Evolutionary conservation across 1,139 yeast genomes (phyloP).

Genomic region (Yamadazyma aaseri): DNA sequence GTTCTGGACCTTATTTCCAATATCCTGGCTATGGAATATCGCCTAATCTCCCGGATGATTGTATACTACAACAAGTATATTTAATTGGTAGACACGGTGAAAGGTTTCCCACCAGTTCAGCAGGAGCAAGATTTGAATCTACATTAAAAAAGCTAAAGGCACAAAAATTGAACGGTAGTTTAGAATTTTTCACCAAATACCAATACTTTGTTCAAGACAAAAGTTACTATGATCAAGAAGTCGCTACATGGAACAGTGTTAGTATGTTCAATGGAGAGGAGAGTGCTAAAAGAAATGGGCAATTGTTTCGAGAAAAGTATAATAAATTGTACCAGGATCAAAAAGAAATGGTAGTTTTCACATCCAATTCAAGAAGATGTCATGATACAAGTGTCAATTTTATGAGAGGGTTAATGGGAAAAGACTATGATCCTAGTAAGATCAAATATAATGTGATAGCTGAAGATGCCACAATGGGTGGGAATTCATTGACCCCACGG

Average conservation of each 20-base stretch:
- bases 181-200: conserved; percentile 33
- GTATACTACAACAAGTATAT: conserved; percentile 64
- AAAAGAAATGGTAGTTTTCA: conserved; percentile 29
- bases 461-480: conserved; percentile 30
- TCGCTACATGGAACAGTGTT: conserved; percentile 25
- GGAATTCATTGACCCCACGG: conserved; percentile 37
- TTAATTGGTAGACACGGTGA: conserved; percentile 72
- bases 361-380: conserved; percentile 32
- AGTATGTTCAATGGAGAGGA: conserved; percentile 31
- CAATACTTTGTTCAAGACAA: conserved; percentile 29
- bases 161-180: conserved; percentile 25
- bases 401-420: conserved; percentile 31
- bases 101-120: conserved; percentile 51
- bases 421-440: conserved; percentile 17
- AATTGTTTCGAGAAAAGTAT: conserved; percentile 32
- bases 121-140: conserved; percentile 26
- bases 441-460: conserved; percentile 24
- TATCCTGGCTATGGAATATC: conserved; percentile 47
- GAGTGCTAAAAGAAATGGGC: conserved; percentile 35
- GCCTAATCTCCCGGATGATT: conserved; percentile 47
- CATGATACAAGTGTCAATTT: conserved; percentile 31
- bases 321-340: conserved; percentile 23
- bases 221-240: conserved; percentile 31
- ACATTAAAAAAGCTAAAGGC: conserved; percentile 13
- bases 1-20: conserved; percentile 48